Evolutionary conservation across 441 rosid species (phyloP).

Genomic region (Populus hybrid): DNA sequence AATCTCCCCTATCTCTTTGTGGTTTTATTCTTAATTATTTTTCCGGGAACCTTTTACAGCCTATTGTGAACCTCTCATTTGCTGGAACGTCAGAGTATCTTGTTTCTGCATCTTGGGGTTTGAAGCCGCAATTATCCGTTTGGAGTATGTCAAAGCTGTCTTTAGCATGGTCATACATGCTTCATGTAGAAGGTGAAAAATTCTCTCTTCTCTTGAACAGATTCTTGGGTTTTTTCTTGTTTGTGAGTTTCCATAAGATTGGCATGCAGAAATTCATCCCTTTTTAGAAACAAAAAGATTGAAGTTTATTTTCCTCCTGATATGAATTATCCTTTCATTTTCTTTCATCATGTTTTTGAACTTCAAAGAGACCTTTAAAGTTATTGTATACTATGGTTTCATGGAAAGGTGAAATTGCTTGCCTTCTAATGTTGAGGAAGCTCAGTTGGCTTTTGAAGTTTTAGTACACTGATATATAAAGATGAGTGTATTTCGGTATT

Average conservation of each 20-base stretch:
- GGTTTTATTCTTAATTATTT: not conserved
- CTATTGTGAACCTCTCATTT: conserved; percentile 70
- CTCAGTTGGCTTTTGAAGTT: not conserved
- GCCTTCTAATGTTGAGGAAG: not conserved
- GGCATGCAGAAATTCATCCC: not conserved
- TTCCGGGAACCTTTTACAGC: conserved; percentile 44
- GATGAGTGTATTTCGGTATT: not conserved
- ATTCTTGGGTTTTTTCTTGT: not conserved
- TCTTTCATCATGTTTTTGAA: not conserved
- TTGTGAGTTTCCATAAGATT: not conserved
- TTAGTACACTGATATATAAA: too few species aligned
- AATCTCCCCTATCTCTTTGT: not conserved
- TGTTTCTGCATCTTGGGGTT: conserved; percentile 65
- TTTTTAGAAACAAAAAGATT: not conserved
- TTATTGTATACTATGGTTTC: not conserved
- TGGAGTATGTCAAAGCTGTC: conserved; percentile 81
- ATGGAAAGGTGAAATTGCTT: not conserved
- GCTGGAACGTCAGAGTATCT: conserved; percentile 74
- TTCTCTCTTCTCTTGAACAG: conserved; percentile 3
- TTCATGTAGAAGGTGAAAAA: conserved; percentile 72
- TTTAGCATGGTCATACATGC: conserved; percentile 73
- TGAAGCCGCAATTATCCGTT: conserved; percentile 65
- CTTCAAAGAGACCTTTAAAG: not conserved
- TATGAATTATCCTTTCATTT: not conserved
- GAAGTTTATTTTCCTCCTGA: not conserved